Conservation (phyloP, 495 filamentous ascomycete species). For the Pseudevernia furfuracea region DNA sequence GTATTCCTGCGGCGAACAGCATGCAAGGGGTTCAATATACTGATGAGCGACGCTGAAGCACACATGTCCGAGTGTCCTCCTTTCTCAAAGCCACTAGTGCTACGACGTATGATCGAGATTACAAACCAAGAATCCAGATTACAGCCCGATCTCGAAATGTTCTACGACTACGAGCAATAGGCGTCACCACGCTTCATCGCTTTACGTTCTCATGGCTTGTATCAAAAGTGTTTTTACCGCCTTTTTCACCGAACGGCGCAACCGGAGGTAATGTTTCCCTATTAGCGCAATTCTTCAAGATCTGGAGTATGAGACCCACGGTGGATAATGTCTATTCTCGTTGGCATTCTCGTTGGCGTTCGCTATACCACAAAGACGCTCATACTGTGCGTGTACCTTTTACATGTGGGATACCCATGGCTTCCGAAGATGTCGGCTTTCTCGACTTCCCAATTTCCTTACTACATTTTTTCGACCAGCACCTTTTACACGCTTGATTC, state of each 20-base stretch:
- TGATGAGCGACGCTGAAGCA: slow-evolving; percentile 41
- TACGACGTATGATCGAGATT: background rate
- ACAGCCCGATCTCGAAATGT: background rate
- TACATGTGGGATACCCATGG: slow-evolving; percentile 9
- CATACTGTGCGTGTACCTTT: slow-evolving; percentile 2
- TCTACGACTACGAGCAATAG: slow-evolving; percentile 7
- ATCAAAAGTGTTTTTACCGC: slow-evolving; percentile 19
- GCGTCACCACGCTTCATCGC: background rate
- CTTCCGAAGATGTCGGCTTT: slow-evolving; percentile 2
- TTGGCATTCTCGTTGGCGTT: slow-evolving; percentile 15
- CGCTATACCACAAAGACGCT: slow-evolving; percentile 3
- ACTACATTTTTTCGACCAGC: background rate
- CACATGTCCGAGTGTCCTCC: background rate
- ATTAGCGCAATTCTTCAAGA: slow-evolving; percentile 1
- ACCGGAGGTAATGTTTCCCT: background rate
- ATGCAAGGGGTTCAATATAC: slow-evolving; percentile 55
- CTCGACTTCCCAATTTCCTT: background rate
- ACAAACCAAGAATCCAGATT: background rate
- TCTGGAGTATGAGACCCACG: slow-evolving; percentile 5
- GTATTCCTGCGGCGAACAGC: slow-evolving; percentile 34
- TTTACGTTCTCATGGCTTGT: slow-evolving; percentile 13
- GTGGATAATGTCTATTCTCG: slow-evolving; percentile 16
- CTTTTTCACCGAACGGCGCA: background rate
- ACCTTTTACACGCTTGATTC: slow-evolving; percentile 1
- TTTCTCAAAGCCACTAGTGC: background rate